A percentile compares a stretch with the other conserved stretches of the same genome.
phyloP scores from a whole-genome alignment of 768 basidiomycete genomes.

The Boletus reticulatus region DNA sequence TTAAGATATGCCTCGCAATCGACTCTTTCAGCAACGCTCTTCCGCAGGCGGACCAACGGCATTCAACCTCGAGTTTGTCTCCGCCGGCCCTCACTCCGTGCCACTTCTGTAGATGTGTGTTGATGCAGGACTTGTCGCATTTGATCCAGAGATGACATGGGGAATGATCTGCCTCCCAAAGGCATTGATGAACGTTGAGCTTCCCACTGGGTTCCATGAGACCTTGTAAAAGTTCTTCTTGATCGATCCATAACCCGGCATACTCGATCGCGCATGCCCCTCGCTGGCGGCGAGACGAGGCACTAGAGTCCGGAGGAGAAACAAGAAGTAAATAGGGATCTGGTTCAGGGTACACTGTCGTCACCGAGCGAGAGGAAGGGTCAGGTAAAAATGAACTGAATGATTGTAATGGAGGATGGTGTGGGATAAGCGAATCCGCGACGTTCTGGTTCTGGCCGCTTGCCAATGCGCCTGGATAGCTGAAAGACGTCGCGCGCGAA shows the following conservation, averaged over 20 bases:
- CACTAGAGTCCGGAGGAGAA: background rate
- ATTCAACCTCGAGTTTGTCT: conserved; percentile 5
- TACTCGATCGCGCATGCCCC: conserved; percentile 3
- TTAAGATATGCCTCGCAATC: conserved; percentile 13
- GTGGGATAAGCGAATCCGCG: background rate
- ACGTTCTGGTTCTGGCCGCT: background rate
- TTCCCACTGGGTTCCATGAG: background rate
- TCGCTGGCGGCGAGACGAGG: background rate
- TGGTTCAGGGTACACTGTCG: background rate
- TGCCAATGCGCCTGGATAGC: background rate
- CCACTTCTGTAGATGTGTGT: conserved; percentile 15
- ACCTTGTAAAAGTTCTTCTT: conserved; percentile 7
- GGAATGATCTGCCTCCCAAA: conserved; percentile 6
- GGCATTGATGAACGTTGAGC: conserved; percentile 9
- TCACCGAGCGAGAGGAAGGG: background rate
- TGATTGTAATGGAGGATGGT: background rate
- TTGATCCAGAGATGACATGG: conserved; percentile 17
- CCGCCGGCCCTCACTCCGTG: conserved; percentile 4
- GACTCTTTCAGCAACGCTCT: conserved; percentile 21
- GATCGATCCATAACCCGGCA: conserved; percentile 9
- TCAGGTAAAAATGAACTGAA: background rate
- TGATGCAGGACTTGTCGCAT: conserved; percentile 15
- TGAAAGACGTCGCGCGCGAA: background rate
- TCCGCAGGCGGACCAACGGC: conserved; percentile 9
- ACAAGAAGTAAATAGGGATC: too few species aligned